Base-by-base conservation (phyloP, 73 alveolate species). In the Effrenium voratum region DNA sequence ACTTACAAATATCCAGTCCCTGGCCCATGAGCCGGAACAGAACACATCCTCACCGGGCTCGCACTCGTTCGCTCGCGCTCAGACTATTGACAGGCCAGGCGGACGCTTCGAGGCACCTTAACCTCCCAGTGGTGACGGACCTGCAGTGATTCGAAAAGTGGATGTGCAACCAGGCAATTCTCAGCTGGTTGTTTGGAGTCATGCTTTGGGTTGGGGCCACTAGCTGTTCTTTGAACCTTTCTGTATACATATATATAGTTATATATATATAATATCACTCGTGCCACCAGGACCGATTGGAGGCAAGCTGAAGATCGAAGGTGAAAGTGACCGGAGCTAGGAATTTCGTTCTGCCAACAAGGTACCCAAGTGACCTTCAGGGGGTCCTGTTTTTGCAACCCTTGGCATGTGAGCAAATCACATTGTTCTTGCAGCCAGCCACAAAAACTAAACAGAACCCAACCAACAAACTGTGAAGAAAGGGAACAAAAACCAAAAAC, bases 51-150 rank as follows among this genome's bases (percentile, higher is more conserved):
- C 82, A 72, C 82, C 82, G 13, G 8, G 34, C 10, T 72, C 34
- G 4, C 16, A 60, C 30, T 32, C 13, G 16, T 32, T 60, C 34
- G 34, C 19, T 6, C 75, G 30, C 8, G 75, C 4, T 60, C 75
- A 60, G 75, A 38, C 30, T 32, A 32, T 38, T 10, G 8, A 32
- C 41, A 47, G 12, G 1, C 19, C 55, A 2, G 68, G 34, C 90
- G 45, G 2, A 26, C 94, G 66, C 79, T 40, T 50, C 94, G 94
- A 60, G 94, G 94, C 94, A 86, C 94, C 94, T 86, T 86, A 75
- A 86, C 59, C 66, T 86, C 94, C 94, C 94, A 86, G 68, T 86
- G 94, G 94, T 60, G 94, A 68, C 94, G 94, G 94, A 86, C 94
- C 94, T 86, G 57, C 32, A 0, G 86, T 36, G 28, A 34, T 10